Evolutionary conservation across 805 yeast species (phyloP).

Genomic region (Barnettozyma sp.): DNA sequence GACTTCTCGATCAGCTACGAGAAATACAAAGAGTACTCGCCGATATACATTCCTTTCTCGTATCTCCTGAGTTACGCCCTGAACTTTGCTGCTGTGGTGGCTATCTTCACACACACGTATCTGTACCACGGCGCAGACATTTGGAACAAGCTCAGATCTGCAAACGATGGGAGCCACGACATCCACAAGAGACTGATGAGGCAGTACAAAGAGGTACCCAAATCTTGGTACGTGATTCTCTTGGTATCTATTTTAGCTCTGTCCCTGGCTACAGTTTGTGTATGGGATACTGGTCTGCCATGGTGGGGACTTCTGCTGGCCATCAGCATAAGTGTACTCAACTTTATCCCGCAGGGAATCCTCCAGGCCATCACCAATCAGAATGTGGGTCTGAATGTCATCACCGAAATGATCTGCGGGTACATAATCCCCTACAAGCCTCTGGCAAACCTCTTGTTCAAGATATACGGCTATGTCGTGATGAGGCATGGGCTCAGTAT

Average conservation of each 20-base stretch:
- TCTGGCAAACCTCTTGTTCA: conserved; percentile 48
- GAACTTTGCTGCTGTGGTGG: conserved; percentile 56
- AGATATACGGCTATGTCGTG: conserved; percentile 46
- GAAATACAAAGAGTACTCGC: conserved; percentile 48
- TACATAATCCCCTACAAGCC: conserved; percentile 50
- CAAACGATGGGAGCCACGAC: conserved; percentile 37
- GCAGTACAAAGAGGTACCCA: conserved; percentile 63
- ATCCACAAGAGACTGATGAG: conserved; percentile 46
- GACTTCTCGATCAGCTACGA: conserved; percentile 36
- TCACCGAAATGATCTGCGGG: conserved; percentile 54
- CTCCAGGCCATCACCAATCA: conserved; percentile 51
- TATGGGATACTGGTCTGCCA: conserved; percentile 46
- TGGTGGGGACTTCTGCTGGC: conserved; percentile 60
- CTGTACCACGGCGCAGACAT: conserved; percentile 54
- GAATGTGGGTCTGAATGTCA: conserved; percentile 50
- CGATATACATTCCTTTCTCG: conserved; percentile 51
- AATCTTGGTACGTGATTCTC: conserved; percentile 34
- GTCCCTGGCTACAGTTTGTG: conserved; percentile 29
- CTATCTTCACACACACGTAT: conserved; percentile 50
- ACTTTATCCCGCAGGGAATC: conserved; percentile 51
- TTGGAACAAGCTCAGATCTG: conserved; percentile 33
- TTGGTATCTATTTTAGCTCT: conserved; percentile 25
- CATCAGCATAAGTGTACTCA: conserved; percentile 42
- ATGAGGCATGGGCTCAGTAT: conserved; percentile 48
- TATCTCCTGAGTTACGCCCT: conserved; percentile 50